A percentile compares a stretch with the other conserved stretches of the same genome.
These are phyloP conservation scores for Lactarius pseudohatsudake DNA, from an alignment of 768 basidiomycete genomes.

Conservation along the genomic window DNA sequence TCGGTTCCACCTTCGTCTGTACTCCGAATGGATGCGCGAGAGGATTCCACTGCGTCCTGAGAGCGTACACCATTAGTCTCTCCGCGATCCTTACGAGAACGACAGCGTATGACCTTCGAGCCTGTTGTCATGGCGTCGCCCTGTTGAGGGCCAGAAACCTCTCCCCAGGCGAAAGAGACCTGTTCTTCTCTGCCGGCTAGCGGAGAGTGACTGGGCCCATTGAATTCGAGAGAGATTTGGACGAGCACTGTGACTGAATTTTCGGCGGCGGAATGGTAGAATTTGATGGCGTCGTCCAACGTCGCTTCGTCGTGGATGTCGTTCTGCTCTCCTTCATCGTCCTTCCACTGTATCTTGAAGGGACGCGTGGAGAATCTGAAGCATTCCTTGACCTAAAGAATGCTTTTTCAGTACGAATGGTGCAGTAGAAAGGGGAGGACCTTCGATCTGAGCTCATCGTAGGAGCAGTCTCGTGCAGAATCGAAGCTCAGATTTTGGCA, in stretches of 20 bases:
- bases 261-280: slow-evolving; percentile 77
- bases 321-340: slow-evolving; percentile 81
- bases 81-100: slow-evolving; percentile 5
- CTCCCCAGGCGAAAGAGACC: slow-evolving; percentile 49
- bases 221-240: slow-evolving; percentile 80
- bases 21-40: not conserved
- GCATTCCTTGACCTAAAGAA: slow-evolving; percentile 72
- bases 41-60: not conserved
- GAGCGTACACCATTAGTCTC: slow-evolving; percentile 10
- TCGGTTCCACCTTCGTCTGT: not conserved
- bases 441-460: slow-evolving; percentile 67
- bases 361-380: slow-evolving; percentile 70
- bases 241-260: slow-evolving; percentile 66
- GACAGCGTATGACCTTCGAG: slow-evolving; percentile 54
- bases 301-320: slow-evolving; percentile 71
- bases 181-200: slow-evolving; percentile 79
- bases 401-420: slow-evolving; percentile 13
- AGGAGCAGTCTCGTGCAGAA: slow-evolving; percentile 77
- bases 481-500: slow-evolving; percentile 77
- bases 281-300: slow-evolving; percentile 82
- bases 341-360: slow-evolving; percentile 79
- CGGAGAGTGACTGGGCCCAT: slow-evolving; percentile 83
- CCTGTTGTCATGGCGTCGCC: slow-evolving; percentile 77
- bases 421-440: slow-evolving; percentile 39
- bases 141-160: slow-evolving; percentile 42